phyloP scores from a whole-genome alignment of 108 stramenopile genomes.

The Schizochytrium sp. region DNA sequence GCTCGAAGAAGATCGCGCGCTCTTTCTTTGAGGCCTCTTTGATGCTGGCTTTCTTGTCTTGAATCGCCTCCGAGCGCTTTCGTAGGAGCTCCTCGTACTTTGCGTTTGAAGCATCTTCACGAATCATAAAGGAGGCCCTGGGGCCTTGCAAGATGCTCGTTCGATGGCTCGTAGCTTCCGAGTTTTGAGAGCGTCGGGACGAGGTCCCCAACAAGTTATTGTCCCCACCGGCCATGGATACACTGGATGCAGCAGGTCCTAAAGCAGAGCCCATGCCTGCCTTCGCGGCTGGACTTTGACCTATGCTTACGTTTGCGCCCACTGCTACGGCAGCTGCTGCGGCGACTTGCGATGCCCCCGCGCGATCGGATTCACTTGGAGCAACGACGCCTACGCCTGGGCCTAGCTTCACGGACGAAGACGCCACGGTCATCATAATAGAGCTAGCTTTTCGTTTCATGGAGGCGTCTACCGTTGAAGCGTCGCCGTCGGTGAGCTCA shows the following conservation, averaged over 20 bases:
- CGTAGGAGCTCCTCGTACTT: neutral
- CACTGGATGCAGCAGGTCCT: too few species aligned
- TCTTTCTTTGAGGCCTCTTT: neutral
- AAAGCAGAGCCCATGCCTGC: too few species aligned
- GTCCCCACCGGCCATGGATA: too few species aligned
- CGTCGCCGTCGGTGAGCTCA: neutral
- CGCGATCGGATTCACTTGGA: too few species aligned
- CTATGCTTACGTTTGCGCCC: too few species aligned
- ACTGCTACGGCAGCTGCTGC: too few species aligned
- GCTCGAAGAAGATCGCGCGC: neutral
- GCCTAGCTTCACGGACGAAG: neutral
- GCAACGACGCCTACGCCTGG: too few species aligned
- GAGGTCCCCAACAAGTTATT: neutral
- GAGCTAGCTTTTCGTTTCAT: neutral
- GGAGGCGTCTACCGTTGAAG: neutral
- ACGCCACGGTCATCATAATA: neutral
- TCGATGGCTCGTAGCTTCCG: neutral
- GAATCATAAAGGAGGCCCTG: neutral
- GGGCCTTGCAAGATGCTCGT: neutral
- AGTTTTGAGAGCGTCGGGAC: neutral
- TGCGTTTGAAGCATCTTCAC: neutral
- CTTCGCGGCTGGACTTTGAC: too few species aligned
- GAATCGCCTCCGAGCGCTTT: neutral
- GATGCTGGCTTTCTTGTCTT: neutral
- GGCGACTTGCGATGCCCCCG: too few species aligned